Conservation (phyloP, 1,139 yeast genomes). For the Wickerhamomyces sp. region DNA sequence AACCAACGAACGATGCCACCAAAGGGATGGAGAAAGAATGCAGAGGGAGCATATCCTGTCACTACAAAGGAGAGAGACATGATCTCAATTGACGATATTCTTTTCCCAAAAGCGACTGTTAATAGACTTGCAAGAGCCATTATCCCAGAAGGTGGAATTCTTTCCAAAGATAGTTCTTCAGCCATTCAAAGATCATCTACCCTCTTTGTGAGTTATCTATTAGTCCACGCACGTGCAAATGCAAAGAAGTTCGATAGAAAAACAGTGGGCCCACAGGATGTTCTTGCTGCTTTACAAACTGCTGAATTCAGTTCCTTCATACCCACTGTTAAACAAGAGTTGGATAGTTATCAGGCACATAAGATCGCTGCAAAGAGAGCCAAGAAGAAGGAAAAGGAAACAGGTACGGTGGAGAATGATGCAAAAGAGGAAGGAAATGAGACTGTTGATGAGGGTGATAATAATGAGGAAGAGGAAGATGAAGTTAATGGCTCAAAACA, state of each 20-base stretch:
- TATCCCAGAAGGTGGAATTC: slow-evolving; percentile 33
- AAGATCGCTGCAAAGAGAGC: slow-evolving; percentile 35
- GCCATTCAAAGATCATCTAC: slow-evolving; percentile 72
- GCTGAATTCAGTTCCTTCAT: slow-evolving; percentile 52
- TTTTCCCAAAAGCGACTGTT: slow-evolving; percentile 63
- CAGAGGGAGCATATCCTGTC: slow-evolving; percentile 57
- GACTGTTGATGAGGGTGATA: slow-evolving; percentile 1
- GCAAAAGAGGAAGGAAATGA: not conserved
- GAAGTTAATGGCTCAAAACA: not conserved
- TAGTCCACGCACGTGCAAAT: slow-evolving; percentile 55
- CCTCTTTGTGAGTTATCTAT: slow-evolving; percentile 62
- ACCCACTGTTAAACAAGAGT: slow-evolving; percentile 47
- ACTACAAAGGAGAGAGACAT: slow-evolving; percentile 51
- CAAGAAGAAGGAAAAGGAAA: slow-evolving; percentile 24
- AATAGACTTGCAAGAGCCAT: slow-evolving; percentile 52
- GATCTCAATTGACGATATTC: slow-evolving; percentile 60
- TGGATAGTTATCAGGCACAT: slow-evolving; percentile 36
- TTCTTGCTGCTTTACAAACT: slow-evolving; percentile 50
- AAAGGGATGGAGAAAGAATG: slow-evolving; percentile 77
- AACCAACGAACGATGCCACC: slow-evolving; percentile 53
- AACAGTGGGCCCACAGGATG: slow-evolving; percentile 62
- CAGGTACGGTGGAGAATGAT: slow-evolving; percentile 1
- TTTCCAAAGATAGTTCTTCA: slow-evolving; percentile 60
- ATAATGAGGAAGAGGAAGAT: not conserved
- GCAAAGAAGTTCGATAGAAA: slow-evolving; percentile 51